These are phyloP conservation scores for Xylaria cubensis DNA, from an alignment of 495 filamentous ascomycete species.

Conservation along the genomic window DNA sequence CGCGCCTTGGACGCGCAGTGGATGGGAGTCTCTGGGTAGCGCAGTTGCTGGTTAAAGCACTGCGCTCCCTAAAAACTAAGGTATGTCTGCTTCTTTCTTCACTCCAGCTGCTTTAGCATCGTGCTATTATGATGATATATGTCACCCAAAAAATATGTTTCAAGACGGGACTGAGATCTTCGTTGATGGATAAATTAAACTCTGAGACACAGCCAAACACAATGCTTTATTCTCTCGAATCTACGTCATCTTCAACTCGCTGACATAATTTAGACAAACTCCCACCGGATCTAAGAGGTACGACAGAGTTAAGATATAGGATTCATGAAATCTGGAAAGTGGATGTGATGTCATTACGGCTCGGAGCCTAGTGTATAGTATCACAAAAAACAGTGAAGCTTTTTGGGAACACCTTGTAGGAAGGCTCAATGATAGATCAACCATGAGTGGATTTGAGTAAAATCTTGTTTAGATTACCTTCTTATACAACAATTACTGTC, in stretches of 20 bases:
- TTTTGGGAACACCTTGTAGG: neutral
- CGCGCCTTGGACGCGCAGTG: constrained; percentile 75
- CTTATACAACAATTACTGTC: neutral
- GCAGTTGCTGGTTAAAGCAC: constrained; percentile 34
- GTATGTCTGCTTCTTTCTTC: neutral
- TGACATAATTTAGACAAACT: neutral
- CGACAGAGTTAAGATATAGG: neutral
- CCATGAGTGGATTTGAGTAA: neutral
- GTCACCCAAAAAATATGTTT: constrained; percentile 42
- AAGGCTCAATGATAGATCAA: neutral
- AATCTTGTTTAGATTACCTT: too few relatives aligned
- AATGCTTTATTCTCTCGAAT: neutral
- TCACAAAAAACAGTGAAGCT: neutral
- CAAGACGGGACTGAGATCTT: constrained; percentile 46
- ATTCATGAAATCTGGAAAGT: neutral
- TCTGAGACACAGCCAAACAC: constrained; percentile 19
- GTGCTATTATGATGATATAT: constrained; percentile 40
- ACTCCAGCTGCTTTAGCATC: neutral
- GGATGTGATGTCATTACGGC: neutral
- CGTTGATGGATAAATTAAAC: constrained; percentile 38
- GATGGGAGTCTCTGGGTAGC: constrained; percentile 62
- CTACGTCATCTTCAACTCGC: neutral
- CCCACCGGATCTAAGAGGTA: neutral
- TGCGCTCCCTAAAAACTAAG: constrained; percentile 4
- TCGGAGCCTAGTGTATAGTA: neutral